Conservation (phyloP, 2,329 filamentous ascomycete genomes). For the Fusarium concolor region DNA sequence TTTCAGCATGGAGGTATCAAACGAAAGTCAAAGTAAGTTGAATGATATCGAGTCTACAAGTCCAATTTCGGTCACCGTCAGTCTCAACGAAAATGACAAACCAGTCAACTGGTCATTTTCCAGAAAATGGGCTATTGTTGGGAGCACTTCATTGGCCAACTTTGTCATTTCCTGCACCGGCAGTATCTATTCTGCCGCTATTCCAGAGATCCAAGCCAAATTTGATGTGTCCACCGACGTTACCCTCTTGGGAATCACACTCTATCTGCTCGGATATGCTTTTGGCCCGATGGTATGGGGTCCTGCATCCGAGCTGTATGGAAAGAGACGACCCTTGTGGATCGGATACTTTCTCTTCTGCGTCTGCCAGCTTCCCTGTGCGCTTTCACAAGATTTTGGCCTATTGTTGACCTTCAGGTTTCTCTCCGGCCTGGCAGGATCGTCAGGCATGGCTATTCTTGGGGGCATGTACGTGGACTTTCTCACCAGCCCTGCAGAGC, state of each 20-base stretch:
- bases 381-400: not conserved
- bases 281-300: slow-evolving; percentile 79
- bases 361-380: not conserved
- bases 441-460: not conserved
- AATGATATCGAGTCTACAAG: not conserved
- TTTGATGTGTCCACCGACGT: slow-evolving; percentile 2
- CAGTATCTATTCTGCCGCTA: slow-evolving; percentile 16
- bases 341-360: not conserved
- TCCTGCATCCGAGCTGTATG: slow-evolving; percentile 53
- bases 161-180: slow-evolving; percentile 17
- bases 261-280: slow-evolving; percentile 54
- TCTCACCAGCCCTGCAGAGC: not conserved
- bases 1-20: too few relatives aligned
- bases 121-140: slow-evolving; percentile 12
- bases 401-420: not conserved
- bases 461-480: not conserved
- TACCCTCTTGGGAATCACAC: slow-evolving; percentile 2
- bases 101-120: not conserved
- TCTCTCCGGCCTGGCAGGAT: not conserved
- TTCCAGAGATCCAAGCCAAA: not conserved
- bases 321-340: not conserved
- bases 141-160: slow-evolving; percentile 3
- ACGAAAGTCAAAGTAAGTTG: too few relatives aligned
- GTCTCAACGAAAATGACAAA: accelerated
- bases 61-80: accelerated